Evolutionary conservation across 768 basidiomycete species (phyloP).

Genomic region (Boletus subcaerulescens): DNA sequence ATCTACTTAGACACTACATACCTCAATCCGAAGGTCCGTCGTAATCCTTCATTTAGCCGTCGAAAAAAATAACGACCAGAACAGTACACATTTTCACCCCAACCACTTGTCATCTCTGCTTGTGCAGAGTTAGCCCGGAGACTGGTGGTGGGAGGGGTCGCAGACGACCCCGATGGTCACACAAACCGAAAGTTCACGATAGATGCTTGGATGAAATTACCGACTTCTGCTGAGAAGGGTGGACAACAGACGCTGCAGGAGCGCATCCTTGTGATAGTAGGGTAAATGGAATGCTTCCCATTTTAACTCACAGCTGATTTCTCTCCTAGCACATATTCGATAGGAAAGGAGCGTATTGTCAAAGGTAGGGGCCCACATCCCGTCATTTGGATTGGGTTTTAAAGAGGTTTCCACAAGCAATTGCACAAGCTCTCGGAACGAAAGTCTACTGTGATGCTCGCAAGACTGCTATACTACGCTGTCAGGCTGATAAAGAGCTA

Average conservation of each 20-base stretch:
- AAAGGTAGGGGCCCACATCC: conserved; percentile 56
- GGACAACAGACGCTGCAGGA: conserved; percentile 39
- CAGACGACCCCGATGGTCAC: conserved; percentile 23
- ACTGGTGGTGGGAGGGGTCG: conserved; percentile 43
- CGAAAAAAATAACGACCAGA: conserved; percentile 4
- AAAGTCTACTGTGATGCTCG: conserved; percentile 89
- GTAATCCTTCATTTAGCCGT: neutral
- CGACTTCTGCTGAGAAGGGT: conserved; percentile 16
- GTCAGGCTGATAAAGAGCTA: conserved; percentile 82
- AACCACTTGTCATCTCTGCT: conserved; percentile 89
- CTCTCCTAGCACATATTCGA: conserved; percentile 81
- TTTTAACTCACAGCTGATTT: neutral
- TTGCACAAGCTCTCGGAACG: conserved; percentile 75
- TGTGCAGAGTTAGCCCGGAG: conserved; percentile 79
- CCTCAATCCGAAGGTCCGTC: conserved; percentile 74
- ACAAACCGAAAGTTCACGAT: conserved; percentile 38
- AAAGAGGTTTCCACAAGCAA: conserved; percentile 47
- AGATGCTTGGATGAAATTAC: conserved; percentile 48
- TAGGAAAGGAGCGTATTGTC: conserved; percentile 96
- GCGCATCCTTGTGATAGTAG: conserved; percentile 62
- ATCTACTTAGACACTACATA: conserved; percentile 97
- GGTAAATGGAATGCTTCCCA: conserved; percentile 42
- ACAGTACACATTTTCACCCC: conserved; percentile 92
- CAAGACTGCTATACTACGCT: conserved; percentile 79
- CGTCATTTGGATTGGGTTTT: neutral